Conservation (phyloP, 177 flowering plant species). For the Vitis hybrid region DNA sequence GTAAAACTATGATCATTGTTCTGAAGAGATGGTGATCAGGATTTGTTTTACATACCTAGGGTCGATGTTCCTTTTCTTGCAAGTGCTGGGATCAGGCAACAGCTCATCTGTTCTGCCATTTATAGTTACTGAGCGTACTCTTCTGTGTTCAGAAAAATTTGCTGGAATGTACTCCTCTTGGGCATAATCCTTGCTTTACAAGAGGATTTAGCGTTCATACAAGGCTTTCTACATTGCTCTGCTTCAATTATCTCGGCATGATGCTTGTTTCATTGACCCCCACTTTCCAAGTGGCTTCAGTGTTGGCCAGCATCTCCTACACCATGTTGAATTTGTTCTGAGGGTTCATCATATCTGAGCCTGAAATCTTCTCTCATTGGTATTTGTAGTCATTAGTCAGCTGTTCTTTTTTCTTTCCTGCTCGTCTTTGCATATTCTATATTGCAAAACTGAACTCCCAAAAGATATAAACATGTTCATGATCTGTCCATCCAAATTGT, state of each 20-base stretch:
- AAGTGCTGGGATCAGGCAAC: conserved; percentile 39
- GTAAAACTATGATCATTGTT: conserved; percentile 6
- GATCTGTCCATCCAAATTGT: too few relatives aligned
- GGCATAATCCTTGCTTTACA: conserved; percentile 55
- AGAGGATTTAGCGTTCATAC: conserved; percentile 45
- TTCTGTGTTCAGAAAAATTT: conserved; percentile 47
- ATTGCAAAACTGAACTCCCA: conserved; percentile 19
- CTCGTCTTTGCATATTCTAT: conserved; percentile 12
- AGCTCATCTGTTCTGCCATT: conserved; percentile 46
- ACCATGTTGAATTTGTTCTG: conserved; percentile 46
- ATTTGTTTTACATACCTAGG: conserved; percentile 42
- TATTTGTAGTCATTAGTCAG: neutral
- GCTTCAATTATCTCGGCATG: conserved; percentile 52
- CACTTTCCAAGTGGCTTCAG: conserved; percentile 43
- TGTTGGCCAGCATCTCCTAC: conserved; percentile 30
- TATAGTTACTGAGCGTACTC: conserved; percentile 34
- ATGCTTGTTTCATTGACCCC: conserved; percentile 47
- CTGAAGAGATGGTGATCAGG: conserved; percentile 40
- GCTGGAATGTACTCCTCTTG: conserved; percentile 60
- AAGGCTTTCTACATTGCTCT: conserved; percentile 40
- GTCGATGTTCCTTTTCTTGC: conserved; percentile 29
- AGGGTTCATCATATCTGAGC: conserved; percentile 49
- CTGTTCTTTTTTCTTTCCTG: conserved; percentile 19
- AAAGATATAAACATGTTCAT: conserved; percentile 5
- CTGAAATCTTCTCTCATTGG: conserved; percentile 30